Base-by-base conservation (phyloP, 164 flowering plant genomes). In the Paratinospora sagittata region DNA sequence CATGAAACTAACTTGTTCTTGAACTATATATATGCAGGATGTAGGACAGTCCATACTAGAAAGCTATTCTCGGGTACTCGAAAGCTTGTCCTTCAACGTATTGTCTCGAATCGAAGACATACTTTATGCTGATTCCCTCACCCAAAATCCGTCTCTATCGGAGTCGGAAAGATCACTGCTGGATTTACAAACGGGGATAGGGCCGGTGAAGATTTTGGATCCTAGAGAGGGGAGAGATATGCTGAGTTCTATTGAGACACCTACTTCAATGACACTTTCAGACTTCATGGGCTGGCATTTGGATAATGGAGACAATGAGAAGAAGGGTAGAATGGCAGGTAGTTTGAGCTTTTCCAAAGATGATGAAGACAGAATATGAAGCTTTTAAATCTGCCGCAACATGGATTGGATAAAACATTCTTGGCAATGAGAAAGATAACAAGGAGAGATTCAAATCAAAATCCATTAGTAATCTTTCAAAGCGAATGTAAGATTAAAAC, bases 281-380 rank as follows among this genome's bases (percentile, higher is more conserved):
- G 98, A 95, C 70, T 90, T 92, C 87, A 92, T 94, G 89, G 97
- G 96, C 3, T 90, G 96, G 97, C 66, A 77, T 17, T 0, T 72
- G 47, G 88, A 80, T 12, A 78, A 81, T 65, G 90, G 80, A 5
- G 11, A 67, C 23, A 68, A 68, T 16, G 81, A 78, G 70, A 77
- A 72, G 73, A 75, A 69, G 4, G 34, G 34, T 30, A 30, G 34
- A 30, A 4, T 30, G 34, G 34, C 34, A 30, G 34, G 34, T 30
- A 30, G 34, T 30, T 30, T 30, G 34, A 30, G 34, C 34, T 30
- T 30, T 30, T 30, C 34, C 2, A 30, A 30, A 30, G 34, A 30
- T 30, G 34, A 30, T 43, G 47, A 43, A 43, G 47, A 43, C 47
- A 43, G 13, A 43, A 14, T 43, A 43, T 43, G 47, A 43, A 14